Percentiles rank a stretch among this genome's conserved stretches.
phyloP scores from a whole-genome alignment of 2,329 filamentous ascomycete species.

The Tolypocladium tropicale region DNA sequence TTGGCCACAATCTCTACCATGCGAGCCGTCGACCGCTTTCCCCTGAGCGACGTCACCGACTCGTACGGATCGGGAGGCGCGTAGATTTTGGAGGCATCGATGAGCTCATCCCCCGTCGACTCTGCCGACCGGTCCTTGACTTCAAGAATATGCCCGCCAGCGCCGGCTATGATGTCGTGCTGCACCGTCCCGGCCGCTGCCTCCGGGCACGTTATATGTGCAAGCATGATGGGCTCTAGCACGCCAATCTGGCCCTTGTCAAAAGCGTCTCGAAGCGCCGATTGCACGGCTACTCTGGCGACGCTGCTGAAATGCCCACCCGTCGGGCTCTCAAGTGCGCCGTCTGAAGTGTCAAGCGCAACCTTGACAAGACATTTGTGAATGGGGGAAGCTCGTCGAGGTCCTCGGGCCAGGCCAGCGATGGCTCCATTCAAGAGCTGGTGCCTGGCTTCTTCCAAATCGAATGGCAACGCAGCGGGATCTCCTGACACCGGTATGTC shows the following conservation, averaged over 20 bases:
- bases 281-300: slow-evolving; percentile 52
- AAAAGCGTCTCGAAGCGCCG: slow-evolving; percentile 55
- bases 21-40: slow-evolving; percentile 36
- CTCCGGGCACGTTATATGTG: slow-evolving; percentile 79
- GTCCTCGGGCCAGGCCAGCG: slow-evolving; percentile 77
- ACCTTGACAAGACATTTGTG: slow-evolving; percentile 65
- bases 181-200: slow-evolving; percentile 69
- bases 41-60: slow-evolving; percentile 44
- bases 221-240: slow-evolving; percentile 91
- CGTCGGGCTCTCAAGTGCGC: slow-evolving; percentile 44
- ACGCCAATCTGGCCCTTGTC: slow-evolving; percentile 48
- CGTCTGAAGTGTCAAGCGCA: slow-evolving; percentile 53
- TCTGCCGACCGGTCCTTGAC: slow-evolving; percentile 46
- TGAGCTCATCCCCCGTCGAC: slow-evolving; percentile 26
- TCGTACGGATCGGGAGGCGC: slow-evolving; percentile 77
- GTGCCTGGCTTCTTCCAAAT: slow-evolving; percentile 38
- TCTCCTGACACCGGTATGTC: slow-evolving; percentile 39
- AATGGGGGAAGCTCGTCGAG: slow-evolving; percentile 68
- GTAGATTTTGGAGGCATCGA: slow-evolving; percentile 71
- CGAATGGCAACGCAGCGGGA: slow-evolving; percentile 37
- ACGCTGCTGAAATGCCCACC: slow-evolving; percentile 59
- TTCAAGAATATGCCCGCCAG: slow-evolving; percentile 64
- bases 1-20: slow-evolving; percentile 65
- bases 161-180: slow-evolving; percentile 65
- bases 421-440: slow-evolving; percentile 69